Evolutionary conservation across 495 filamentous ascomycete genomes (phyloP).

Genomic region (Penicillium herquei): DNA sequence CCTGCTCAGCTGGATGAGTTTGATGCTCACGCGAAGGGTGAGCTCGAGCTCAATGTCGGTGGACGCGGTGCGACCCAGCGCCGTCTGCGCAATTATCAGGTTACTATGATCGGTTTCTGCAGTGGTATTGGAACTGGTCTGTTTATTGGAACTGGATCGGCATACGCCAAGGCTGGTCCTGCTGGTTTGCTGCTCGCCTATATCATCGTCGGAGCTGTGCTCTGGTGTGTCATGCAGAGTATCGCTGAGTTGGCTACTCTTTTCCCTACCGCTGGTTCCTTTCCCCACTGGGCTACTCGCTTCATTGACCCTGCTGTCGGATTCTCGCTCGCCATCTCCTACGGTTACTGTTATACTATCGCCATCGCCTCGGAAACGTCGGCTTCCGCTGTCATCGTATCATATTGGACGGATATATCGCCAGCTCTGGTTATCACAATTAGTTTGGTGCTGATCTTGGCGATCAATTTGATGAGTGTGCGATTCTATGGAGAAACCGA

Average conservation of each 20-base stretch:
- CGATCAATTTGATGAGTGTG: constrained; percentile 68
- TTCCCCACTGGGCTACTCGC: constrained; percentile 70
- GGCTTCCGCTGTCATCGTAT: constrained; percentile 69
- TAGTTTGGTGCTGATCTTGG: constrained; percentile 64
- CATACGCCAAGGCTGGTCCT: constrained; percentile 65
- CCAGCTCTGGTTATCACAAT: constrained; percentile 67
- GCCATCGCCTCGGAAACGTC: constrained; percentile 71
- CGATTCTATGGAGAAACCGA: constrained; percentile 72
- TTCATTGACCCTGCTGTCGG: constrained; percentile 70
- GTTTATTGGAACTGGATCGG: constrained; percentile 71
- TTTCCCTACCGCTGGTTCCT: constrained; percentile 69
- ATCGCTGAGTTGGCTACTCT: constrained; percentile 74
- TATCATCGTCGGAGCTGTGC: constrained; percentile 61
- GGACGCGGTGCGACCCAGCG: constrained; percentile 36
- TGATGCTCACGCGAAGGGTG: constrained; percentile 23
- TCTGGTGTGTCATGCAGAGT: constrained; percentile 57
- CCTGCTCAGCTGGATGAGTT: constrained; percentile 17
- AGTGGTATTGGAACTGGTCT: constrained; percentile 67
- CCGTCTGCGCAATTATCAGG: constrained; percentile 37
- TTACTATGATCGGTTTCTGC: constrained; percentile 42
- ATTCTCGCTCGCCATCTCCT: constrained; percentile 61
- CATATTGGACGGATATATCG: constrained; percentile 59
- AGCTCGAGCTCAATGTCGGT: constrained; percentile 37
- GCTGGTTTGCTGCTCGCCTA: constrained; percentile 69
- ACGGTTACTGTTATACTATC: constrained; percentile 54